Evolutionary conservation across 371 early-diverging fungal genomes (phyloP), one percentile per base, ranked within the genome.

Genomic region (Rhizopus arrhizus): DNA sequence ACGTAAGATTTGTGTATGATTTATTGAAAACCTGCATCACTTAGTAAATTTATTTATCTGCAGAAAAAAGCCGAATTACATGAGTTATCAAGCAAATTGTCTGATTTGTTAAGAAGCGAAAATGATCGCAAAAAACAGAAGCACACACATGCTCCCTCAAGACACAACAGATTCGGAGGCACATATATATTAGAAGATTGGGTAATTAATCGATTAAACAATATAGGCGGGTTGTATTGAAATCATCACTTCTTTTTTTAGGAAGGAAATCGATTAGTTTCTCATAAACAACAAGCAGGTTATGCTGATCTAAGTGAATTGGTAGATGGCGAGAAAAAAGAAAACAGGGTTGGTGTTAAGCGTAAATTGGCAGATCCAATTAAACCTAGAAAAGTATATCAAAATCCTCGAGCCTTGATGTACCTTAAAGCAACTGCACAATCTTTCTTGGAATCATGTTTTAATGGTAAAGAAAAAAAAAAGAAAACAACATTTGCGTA

Each of bases 141-240:
- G 42, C 64, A 75, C 4, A 59, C 75, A 0, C 43, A 47, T 48
- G 40, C 12, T 10, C 63, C 68, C 12, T 45, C 60, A 29, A 56
- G 89, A 31, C 89, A 87, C 57, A 74, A 80, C 29, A 68, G 86
- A 54, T 87, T 89, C 62, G 87, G 85, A 13, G 87, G 87, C n/a
- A 78, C 81, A 10, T 71, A 81, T 57, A 54, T 78, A 3, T 53
- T 89, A 5, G 62, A 80, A 53, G 55, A 74, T 33, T 70, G 68
- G 69, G 85, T 86, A 72, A 67, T 38, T 52, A 34, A 16, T 11
- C 0, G 13, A 5, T n/a, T n/a, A 43, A 43, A 43, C 4, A 35
- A 11, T 11, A 16, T 31, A 41, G 40, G 9, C 22, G 15, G 10
- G 3, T 10, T 43, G 16, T 46, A 11, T 52, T 54, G 9, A 15